Conservation (phyloP, 164 flowering plant species). For the Kalanchoe fedtschenkoi region DNA sequence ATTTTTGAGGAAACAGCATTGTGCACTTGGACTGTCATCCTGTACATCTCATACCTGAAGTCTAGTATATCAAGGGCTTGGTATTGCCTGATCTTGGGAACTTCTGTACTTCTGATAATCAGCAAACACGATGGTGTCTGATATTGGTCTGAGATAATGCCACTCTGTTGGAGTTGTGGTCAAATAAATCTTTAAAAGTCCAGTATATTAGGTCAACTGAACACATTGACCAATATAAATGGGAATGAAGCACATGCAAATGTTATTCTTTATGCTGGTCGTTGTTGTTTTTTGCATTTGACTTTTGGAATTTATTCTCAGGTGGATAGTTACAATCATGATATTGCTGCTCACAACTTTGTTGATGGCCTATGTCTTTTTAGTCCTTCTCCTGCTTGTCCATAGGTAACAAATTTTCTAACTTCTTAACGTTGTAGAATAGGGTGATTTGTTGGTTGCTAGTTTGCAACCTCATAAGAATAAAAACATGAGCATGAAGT, state of each 20-base stretch:
- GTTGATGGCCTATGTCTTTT: slow-evolving; percentile 47
- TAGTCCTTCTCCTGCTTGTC: slow-evolving; percentile 64
- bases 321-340: slow-evolving; percentile 76
- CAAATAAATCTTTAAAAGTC: neutral
- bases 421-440: too few species aligned
- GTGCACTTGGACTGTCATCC: slow-evolving; percentile 75
- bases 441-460: too few species aligned
- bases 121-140: neutral
- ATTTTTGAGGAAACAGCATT: slow-evolving; percentile 73
- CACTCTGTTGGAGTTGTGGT: neutral
- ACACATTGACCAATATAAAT: neutral
- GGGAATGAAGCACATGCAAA: neutral
- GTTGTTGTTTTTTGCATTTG: slow-evolving; percentile 7
- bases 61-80: slow-evolving; percentile 43
- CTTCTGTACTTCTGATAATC: neutral
- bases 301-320: slow-evolving; percentile 18
- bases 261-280: neutral
- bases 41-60: slow-evolving; percentile 65
- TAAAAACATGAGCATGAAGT: too few species aligned
- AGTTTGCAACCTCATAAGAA: too few species aligned
- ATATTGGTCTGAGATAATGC: neutral
- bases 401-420: slow-evolving; percentile 49
- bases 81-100: slow-evolving; percentile 20
- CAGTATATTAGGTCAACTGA: neutral
- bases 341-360: slow-evolving; percentile 49